Evolutionary conservation across 176 grass and related monocot genomes (phyloP).

Genomic region (Oryza officinalis): DNA sequence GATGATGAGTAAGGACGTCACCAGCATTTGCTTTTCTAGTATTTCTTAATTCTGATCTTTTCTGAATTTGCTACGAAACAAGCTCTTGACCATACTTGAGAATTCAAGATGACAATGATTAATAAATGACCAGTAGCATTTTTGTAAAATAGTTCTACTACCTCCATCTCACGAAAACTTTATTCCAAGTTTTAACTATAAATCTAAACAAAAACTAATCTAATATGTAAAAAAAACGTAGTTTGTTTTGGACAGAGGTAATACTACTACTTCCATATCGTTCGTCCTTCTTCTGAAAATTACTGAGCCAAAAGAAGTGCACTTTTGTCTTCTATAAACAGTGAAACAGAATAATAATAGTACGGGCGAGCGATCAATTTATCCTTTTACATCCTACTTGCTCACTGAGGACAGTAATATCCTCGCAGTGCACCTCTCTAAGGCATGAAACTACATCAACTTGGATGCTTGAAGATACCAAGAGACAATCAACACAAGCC

Average conservation of each 20-base stretch:
- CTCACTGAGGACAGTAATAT: background rate
- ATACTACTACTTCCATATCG: background rate
- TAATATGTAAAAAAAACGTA: too few species aligned
- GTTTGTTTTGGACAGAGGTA: too few species aligned
- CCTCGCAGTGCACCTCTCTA: background rate
- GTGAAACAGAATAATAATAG: background rate
- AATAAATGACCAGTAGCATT: conserved; percentile 33
- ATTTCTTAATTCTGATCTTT: background rate
- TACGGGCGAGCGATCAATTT: background rate
- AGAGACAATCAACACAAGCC: background rate
- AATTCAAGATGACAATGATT: background rate
- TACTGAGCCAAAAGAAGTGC: background rate
- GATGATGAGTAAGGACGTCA: conserved; percentile 15
- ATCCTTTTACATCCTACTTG: background rate
- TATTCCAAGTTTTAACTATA: too few species aligned
- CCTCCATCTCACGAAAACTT: too few species aligned
- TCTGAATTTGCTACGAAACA: conserved; percentile 26
- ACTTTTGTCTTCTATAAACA: background rate
- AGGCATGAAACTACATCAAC: background rate
- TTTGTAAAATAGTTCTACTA: background rate
- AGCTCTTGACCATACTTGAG: conserved; percentile 34
- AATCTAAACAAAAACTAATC: too few species aligned
- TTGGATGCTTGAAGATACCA: background rate
- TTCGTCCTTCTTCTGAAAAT: background rate
- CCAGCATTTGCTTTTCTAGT: background rate